phyloP scores from a whole-genome alignment of 495 filamentous ascomycete genomes.

The Schizothecium vesticola region DNA sequence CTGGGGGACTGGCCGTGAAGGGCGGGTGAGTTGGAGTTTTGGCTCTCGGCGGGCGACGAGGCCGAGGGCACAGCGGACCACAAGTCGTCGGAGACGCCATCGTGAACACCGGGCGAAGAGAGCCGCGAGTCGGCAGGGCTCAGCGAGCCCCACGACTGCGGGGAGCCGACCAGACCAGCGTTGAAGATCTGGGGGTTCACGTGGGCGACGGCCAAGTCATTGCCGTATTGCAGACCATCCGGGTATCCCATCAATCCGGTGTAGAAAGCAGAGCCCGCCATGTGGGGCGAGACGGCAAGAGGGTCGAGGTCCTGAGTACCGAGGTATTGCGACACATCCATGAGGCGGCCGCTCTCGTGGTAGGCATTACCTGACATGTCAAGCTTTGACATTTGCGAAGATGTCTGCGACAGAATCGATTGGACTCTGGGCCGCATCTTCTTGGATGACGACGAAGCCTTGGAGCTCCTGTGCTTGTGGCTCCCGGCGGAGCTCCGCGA shows the following conservation, averaged over 20 bases:
- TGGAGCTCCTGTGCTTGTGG: conserved; percentile 43
- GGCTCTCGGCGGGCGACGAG: conserved; percentile 40
- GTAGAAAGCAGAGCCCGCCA: conserved; percentile 32
- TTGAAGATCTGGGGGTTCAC: conserved; percentile 46
- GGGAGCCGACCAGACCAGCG: conserved; percentile 37
- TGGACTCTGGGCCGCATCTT: conserved; percentile 42
- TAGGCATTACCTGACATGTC: conserved; percentile 46
- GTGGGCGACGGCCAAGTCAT: conserved; percentile 35
- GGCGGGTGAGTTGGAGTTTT: conserved; percentile 40
- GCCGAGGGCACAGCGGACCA: conserved; percentile 40
- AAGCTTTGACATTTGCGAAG: conserved; percentile 43
- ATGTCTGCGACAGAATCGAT: conserved; percentile 39
- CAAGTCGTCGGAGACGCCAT: conserved; percentile 40
- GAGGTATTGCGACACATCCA: conserved; percentile 42
- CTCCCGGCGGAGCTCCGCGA: conserved; percentile 45
- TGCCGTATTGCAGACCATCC: conserved; percentile 40
- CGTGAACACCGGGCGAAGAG: conserved; percentile 43
- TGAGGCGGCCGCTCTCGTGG: conserved; percentile 34
- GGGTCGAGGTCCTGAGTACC: conserved; percentile 41
- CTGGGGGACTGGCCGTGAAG: conserved; percentile 45
- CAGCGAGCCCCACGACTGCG: conserved; percentile 46
- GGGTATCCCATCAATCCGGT: conserved; percentile 33
- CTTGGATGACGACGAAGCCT: conserved; percentile 33
- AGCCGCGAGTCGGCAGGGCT: conserved; percentile 44
- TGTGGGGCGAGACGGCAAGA: conserved; percentile 38